Evolutionary conservation across 2,329 filamentous ascomycete species (phyloP).

Genomic region (Alternaria sp.): DNA sequence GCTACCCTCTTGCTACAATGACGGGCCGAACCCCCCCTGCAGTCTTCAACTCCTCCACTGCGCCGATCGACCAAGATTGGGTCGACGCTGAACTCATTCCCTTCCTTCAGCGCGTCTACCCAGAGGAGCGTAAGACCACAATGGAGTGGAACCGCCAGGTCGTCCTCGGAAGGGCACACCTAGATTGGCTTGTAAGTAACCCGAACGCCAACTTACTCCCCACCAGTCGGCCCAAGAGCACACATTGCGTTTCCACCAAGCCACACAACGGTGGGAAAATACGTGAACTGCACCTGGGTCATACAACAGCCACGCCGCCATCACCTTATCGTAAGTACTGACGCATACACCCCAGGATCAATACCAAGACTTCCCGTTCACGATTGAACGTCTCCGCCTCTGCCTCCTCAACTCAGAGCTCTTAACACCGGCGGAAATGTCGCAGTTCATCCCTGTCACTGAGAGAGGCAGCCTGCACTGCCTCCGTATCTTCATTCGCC

Average conservation of each 20-base stretch:
- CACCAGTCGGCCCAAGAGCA: background rate
- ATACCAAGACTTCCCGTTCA: slow-evolving; percentile 13
- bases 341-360: slow-evolving; percentile 1
- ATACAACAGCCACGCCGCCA: background rate
- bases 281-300: background rate
- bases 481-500: slow-evolving; percentile 11
- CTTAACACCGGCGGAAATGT: slow-evolving; percentile 1
- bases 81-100: slow-evolving; percentile 8
- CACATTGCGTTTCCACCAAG: background rate
- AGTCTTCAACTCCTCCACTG: background rate
- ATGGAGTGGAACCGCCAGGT: background rate
- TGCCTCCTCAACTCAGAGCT: slow-evolving; percentile 3
- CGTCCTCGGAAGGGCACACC: background rate
- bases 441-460: background rate
- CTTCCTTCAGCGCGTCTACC: slow-evolving; percentile 1
- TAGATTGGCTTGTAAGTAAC: slow-evolving; percentile 2
- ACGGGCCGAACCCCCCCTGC: background rate
- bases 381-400: slow-evolving; percentile 13
- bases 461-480: background rate
- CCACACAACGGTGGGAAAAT: background rate
- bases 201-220: background rate
- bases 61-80: slow-evolving; percentile 5
- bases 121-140: background rate
- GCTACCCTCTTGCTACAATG: background rate
- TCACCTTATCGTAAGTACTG: background rate